Evolutionary conservation across 768 basidiomycete genomes (phyloP).

Genomic region (Serpula lacrymans): DNA sequence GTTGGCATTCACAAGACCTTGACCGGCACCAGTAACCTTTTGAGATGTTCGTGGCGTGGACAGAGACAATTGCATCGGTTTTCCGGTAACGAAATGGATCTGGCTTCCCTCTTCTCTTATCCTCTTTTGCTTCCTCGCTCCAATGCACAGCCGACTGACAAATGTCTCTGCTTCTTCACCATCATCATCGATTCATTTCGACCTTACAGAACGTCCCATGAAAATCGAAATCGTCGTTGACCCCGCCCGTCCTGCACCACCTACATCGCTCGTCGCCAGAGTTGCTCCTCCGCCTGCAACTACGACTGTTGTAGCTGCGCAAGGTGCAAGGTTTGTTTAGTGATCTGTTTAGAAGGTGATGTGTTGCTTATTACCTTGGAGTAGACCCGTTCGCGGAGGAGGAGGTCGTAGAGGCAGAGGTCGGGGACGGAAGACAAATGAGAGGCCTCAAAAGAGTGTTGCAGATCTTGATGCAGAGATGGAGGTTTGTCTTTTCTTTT

Average conservation of each 20-base stretch:
- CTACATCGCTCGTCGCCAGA: constrained; percentile 70
- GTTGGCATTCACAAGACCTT: constrained; percentile 24
- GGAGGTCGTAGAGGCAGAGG: constrained; percentile 48
- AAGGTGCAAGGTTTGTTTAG: constrained; percentile 34
- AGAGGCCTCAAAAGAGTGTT: constrained; percentile 73
- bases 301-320: constrained; percentile 29
- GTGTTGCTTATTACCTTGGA: constrained; percentile 21
- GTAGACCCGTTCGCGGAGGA: constrained; percentile 30
- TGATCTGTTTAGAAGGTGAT: not conserved
- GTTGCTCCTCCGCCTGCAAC: constrained; percentile 70
- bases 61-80: constrained; percentile 16
- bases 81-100: constrained; percentile 22
- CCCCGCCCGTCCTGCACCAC: constrained; percentile 63
- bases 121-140: constrained; percentile 32
- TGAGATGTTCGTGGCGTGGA: constrained; percentile 19
- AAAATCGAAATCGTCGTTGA: constrained; percentile 97
- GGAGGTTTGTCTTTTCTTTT: constrained; percentile 59
- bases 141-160: constrained; percentile 31
- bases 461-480: constrained; percentile 98
- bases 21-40: too few relatives aligned
- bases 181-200: constrained; percentile 17
- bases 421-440: constrained; percentile 40
- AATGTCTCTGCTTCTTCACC: constrained; percentile 29
- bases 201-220: constrained; percentile 86
- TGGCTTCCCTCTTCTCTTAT: constrained; percentile 40